phyloP scores from a whole-genome alignment of 2,329 filamentous ascomycete genomes.

The Epichloe glyceriae region DNA sequence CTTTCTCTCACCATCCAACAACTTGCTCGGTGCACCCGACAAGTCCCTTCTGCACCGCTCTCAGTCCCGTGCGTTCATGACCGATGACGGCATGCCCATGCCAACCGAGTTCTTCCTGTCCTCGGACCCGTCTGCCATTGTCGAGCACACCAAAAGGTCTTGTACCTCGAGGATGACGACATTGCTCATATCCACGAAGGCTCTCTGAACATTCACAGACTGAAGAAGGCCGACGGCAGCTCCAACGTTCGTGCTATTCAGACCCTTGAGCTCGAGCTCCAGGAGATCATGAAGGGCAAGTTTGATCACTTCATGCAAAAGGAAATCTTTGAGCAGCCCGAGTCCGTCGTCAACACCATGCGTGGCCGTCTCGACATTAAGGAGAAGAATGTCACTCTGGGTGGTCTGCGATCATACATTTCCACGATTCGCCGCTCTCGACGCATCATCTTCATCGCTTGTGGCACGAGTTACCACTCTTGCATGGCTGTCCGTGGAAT shows the following conservation, averaged over 20 bases:
- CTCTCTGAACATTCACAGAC: constrained; percentile 94
- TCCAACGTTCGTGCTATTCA: constrained; percentile 97
- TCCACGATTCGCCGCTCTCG: constrained; percentile 91
- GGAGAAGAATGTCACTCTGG: constrained; percentile 91
- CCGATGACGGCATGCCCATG: constrained; percentile 94
- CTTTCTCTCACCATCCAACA: constrained; percentile 49
- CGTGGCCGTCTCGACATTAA: constrained; percentile 88
- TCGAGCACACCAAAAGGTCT: constrained; percentile 99
- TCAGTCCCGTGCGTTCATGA: constrained; percentile 97
- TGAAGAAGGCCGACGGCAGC: constrained; percentile 91
- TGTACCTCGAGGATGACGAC: constrained; percentile 98
- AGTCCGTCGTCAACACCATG: constrained; percentile 99
- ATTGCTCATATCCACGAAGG: constrained; percentile 99
- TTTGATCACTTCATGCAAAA: constrained; percentile 99
- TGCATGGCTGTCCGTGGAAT: constrained; percentile 98
- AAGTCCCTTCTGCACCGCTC: constrained; percentile 97
- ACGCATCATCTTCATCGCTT: constrained; percentile 97
- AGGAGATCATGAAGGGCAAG: constrained; percentile 99
- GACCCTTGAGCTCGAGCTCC: constrained; percentile 95
- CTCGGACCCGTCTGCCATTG: constrained; percentile 93
- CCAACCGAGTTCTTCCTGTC: constrained; percentile 99
- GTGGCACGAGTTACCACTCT: constrained; percentile 95
- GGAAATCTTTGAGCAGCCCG: constrained; percentile 99
- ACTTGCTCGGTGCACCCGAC: constrained; percentile 75
- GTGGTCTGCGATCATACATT: constrained; percentile 93